Evolutionary conservation across 306 rosid genomes (phyloP).

Genomic region (Crotalaria pallida): DNA sequence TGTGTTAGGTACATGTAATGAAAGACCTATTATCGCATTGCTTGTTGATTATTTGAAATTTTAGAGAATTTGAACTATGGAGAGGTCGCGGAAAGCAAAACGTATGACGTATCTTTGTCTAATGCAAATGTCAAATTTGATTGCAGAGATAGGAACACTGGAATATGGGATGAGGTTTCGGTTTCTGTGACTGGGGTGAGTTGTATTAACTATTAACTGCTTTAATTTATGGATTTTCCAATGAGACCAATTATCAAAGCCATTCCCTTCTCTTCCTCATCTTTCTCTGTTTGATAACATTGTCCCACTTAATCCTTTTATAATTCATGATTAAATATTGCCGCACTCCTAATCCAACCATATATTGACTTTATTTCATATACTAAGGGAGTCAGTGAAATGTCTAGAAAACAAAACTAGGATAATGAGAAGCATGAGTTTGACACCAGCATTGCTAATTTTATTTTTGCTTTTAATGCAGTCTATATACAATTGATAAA

Average conservation of each 20-base stretch:
- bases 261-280: not conserved
- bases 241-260: not conserved
- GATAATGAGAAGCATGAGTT: not conserved
- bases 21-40: not conserved
- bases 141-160: constrained; percentile 94
- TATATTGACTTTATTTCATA: constrained; percentile 5
- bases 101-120: not conserved
- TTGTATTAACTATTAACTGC: constrained; percentile 16
- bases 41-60: constrained; percentile 6
- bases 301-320: not conserved
- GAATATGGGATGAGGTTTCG: constrained; percentile 98
- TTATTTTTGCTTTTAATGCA: constrained; percentile 11
- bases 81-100: constrained; percentile 4
- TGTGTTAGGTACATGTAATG: not conserved
- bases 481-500: constrained; percentile 4
- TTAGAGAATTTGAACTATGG: constrained; percentile 7
- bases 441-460: not conserved
- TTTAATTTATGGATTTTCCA: not conserved
- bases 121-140: constrained; percentile 22
- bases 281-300: not conserved
- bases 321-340: constrained; percentile 13
- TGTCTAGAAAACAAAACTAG: constrained; percentile 7
- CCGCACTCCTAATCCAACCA: constrained; percentile 3
- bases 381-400: constrained; percentile 1
- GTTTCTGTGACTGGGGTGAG: constrained; percentile 82